Evolutionary conservation across 2,329 filamentous ascomycete species (phyloP).

Genomic region (Hypoxylon sp.): DNA sequence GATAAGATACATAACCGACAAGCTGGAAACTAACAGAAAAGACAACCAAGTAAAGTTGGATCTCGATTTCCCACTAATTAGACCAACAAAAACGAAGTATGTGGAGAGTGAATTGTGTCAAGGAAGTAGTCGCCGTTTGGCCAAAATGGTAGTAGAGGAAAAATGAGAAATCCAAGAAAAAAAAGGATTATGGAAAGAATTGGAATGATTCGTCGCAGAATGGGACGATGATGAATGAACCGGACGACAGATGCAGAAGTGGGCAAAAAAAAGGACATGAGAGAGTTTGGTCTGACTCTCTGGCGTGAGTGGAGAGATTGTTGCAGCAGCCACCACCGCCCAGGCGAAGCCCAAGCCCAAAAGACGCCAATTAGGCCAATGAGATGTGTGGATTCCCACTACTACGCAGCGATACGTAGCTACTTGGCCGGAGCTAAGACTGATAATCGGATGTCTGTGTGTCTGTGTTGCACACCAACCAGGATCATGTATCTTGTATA

Average conservation of each 20-base stretch:
- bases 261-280: constrained; percentile 35
- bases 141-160: constrained; percentile 15
- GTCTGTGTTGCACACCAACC: constrained; percentile 30
- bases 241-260: constrained; percentile 33
- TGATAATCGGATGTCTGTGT: constrained; percentile 37
- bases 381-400: constrained; percentile 19
- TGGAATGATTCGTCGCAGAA: constrained; percentile 36
- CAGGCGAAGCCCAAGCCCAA: constrained; percentile 31
- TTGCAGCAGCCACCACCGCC: constrained; percentile 34
- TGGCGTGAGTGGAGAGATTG: constrained; percentile 36
- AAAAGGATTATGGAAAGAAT: constrained; percentile 26
- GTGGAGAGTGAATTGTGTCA: constrained; percentile 13
- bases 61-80: constrained; percentile 30
- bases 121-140: constrained; percentile 19
- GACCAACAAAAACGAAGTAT: too few species aligned
- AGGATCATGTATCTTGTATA: constrained; percentile 20
- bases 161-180: constrained; percentile 20
- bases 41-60: constrained; percentile 24
- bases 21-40: constrained; percentile 7
- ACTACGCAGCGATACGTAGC: constrained; percentile 18
- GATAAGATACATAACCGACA: constrained; percentile 17
- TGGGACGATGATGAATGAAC: constrained; percentile 39
- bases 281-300: constrained; percentile 37
- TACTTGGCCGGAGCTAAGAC: constrained; percentile 32
- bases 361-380: constrained; percentile 31